A percentile compares a stretch with the other conserved stretches of the same genome.
Conservation (phyloP, 2,329 filamentous ascomycete genomes). For the Xylariaceae sp. region DNA sequence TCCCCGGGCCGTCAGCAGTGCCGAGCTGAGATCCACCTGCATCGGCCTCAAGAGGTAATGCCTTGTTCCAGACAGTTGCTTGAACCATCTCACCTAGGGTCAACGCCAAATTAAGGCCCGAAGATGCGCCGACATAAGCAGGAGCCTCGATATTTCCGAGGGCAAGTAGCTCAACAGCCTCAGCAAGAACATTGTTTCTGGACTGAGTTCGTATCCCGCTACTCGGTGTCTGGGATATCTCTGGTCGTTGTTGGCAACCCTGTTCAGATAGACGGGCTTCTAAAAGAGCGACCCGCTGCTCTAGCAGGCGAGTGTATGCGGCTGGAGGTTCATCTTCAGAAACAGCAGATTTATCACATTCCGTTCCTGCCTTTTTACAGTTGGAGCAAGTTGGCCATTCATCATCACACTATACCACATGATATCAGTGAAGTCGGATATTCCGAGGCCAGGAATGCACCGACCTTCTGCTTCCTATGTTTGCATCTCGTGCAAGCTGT, state of each 20-base stretch:
- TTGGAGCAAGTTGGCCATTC: slow-evolving; percentile 53
- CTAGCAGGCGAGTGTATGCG: slow-evolving; percentile 50
- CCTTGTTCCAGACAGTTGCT: slow-evolving; percentile 60
- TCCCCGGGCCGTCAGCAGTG: slow-evolving; percentile 13
- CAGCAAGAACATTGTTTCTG: slow-evolving; percentile 41
- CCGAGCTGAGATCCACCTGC: slow-evolving; percentile 21
- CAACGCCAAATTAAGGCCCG: slow-evolving; percentile 55
- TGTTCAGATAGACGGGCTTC: slow-evolving; percentile 41
- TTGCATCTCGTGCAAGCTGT: slow-evolving; percentile 55
- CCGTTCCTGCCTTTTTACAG: slow-evolving; percentile 49
- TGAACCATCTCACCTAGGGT: slow-evolving; percentile 61
- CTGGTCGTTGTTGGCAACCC: slow-evolving; percentile 20
- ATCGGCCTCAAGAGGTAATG: slow-evolving; percentile 42
- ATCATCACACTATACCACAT: slow-evolving; percentile 49
- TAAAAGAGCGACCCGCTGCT: slow-evolving; percentile 51
- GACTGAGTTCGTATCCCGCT: slow-evolving; percentile 24
- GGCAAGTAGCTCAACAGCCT: slow-evolving; percentile 58
- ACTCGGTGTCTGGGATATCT: slow-evolving; percentile 12
- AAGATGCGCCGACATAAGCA: slow-evolving; percentile 57
- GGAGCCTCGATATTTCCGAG: slow-evolving; percentile 53
- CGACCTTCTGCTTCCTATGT: slow-evolving; percentile 52
- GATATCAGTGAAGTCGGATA: slow-evolving; percentile 2
- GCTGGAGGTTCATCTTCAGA: slow-evolving; percentile 46
- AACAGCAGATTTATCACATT: slow-evolving; percentile 51
- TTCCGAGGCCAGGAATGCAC: slow-evolving; percentile 3